These are phyloP conservation scores for Penicillium freii DNA, from an alignment of 2,329 filamentous ascomycete genomes.

Conservation along the genomic window DNA sequence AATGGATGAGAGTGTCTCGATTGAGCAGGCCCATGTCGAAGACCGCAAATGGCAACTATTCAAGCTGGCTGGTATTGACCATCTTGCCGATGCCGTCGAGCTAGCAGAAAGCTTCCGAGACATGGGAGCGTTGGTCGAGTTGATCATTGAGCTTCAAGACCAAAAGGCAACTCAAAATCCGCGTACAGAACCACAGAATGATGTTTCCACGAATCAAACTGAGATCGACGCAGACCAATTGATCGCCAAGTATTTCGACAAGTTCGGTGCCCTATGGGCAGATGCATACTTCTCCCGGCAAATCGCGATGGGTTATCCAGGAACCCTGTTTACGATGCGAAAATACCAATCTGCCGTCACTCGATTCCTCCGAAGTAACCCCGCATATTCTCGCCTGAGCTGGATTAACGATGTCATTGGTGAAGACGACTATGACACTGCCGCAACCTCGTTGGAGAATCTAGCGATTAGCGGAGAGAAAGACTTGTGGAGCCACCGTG, in stretches of 20 bases:
- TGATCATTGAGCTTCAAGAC: constrained; percentile 44
- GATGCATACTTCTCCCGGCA: constrained; percentile 77
- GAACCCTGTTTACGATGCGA: constrained; percentile 66
- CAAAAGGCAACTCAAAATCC: constrained; percentile 30
- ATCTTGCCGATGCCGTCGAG: constrained; percentile 57
- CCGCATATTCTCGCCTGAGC: constrained; percentile 71
- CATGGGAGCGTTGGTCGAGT: constrained; percentile 60
- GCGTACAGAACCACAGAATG: constrained; percentile 13
- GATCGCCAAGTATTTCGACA: constrained; percentile 49
- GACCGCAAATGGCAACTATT: constrained; percentile 49
- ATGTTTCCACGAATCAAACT: constrained; percentile 18
- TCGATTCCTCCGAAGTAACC: constrained; percentile 70
- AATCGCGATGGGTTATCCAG: constrained; percentile 64
- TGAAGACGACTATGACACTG: constrained; percentile 71
- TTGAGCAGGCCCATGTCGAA: constrained; percentile 45
- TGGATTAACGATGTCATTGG: constrained; percentile 92
- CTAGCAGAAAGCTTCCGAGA: constrained; percentile 63
- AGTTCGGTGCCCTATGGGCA: constrained; percentile 53
- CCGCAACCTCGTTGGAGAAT: constrained; percentile 67
- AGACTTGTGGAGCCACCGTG: constrained; percentile 88
- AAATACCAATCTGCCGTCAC: constrained; percentile 73
- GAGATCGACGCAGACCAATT: constrained; percentile 38
- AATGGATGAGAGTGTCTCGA: constrained; percentile 48
- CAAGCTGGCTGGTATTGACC: constrained; percentile 51
- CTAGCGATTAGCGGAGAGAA: constrained; percentile 70